These are phyloP conservation scores for Rhodosporidiobolus odoratus DNA, from an alignment of 768 basidiomycete genomes.

Conservation along the genomic window DNA sequence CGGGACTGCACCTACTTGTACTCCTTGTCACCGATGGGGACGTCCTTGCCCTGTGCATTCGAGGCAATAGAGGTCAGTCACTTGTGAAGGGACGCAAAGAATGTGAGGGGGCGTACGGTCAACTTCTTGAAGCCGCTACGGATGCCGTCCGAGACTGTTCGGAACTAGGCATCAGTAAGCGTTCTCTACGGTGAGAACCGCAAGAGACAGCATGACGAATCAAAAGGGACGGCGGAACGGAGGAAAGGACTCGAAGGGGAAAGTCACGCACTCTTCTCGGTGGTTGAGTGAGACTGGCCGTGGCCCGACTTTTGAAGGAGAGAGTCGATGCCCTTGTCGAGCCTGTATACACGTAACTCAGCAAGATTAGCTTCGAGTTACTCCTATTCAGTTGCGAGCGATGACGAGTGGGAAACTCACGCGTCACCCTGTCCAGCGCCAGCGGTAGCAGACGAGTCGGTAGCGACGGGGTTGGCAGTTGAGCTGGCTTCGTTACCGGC, in stretches of 20 bases:
- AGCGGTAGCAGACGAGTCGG: neutral
- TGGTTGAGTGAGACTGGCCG: constrained; percentile 5
- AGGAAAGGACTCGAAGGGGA: neutral
- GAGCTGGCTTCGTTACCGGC: neutral
- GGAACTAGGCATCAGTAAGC: neutral
- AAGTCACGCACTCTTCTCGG: constrained; percentile 28
- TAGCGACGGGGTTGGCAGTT: neutral
- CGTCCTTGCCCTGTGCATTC: constrained; percentile 26
- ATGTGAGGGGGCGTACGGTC: neutral
- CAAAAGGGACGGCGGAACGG: no score
- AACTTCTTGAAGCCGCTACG: constrained; percentile 28
- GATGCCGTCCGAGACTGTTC: constrained; percentile 25
- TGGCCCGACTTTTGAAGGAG: constrained; percentile 7
- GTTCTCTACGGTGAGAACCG: neutral
- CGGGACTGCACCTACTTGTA: no score
- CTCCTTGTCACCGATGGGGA: constrained; percentile 30
- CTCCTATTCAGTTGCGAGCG: neutral
- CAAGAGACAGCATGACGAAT: no score
- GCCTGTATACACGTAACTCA: neutral
- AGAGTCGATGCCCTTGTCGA: constrained; percentile 31
- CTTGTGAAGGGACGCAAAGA: no score
- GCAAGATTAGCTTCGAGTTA: no score
- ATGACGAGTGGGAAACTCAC: neutral
- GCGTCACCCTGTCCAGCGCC: neutral
- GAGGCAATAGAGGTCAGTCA: no score